Evolutionary conservation across 257 asterid genomes (phyloP).

Genomic region (Nyctanthes arbortristis): DNA sequence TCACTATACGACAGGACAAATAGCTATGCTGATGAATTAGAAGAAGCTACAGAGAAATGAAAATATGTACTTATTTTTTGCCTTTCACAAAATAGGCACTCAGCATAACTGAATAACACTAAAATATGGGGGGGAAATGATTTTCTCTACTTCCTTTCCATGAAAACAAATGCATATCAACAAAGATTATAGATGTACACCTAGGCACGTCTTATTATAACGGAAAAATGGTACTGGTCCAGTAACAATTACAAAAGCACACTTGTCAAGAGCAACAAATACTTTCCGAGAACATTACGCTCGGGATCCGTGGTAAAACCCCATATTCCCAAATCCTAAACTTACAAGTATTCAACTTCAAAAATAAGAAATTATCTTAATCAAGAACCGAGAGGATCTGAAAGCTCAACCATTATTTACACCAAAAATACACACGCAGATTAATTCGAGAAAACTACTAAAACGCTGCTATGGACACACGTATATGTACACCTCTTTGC

Average conservation of each 20-base stretch:
- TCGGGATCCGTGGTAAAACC: too few relatives aligned
- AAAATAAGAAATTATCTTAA: background rate
- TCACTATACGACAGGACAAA: background rate
- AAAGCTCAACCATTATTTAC: background rate
- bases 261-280: background rate
- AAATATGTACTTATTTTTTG: background rate
- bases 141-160: background rate
- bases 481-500: background rate
- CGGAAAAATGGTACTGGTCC: too few relatives aligned
- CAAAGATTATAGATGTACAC: background rate
- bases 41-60: background rate
- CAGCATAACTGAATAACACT: background rate
- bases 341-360: background rate
- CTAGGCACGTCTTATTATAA: background rate
- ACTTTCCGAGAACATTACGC: background rate
- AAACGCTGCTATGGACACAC: background rate
- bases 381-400: background rate
- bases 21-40: background rate
- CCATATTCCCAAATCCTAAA: background rate
- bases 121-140: background rate
- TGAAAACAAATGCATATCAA: background rate
- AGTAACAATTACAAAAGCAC: too few relatives aligned
- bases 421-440: background rate
- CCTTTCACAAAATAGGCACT: background rate
- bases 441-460: background rate